Evolutionary conservation across 768 basidiomycete species (phyloP), one percentile per base, ranked within the genome.

Genomic region (Sarcomyxa edulis): DNA sequence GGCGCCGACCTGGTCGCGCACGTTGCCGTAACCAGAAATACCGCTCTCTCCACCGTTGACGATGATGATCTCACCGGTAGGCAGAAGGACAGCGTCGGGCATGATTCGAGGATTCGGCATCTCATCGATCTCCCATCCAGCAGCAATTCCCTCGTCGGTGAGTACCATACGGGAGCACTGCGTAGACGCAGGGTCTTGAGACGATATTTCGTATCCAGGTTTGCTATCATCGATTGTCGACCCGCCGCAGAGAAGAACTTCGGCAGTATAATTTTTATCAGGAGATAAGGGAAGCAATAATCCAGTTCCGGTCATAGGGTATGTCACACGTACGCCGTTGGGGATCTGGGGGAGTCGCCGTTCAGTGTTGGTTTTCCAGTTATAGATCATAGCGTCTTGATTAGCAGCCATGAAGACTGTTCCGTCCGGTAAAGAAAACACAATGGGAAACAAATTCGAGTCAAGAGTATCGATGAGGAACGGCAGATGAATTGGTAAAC

Each of bases 361-460:
- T 56, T 88, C 85, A 1, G 60, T 66, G 49, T 87, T 78, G 8
- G 58, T 55, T 47, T 68, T 53, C 85, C 84, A 87, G 56, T 89
- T 71, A 48, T 89, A 90, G 45, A 89, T 78, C 67, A 81, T 86
- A 5, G 84, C 82, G 42, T 87, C 80, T 24, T 65, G 74, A 53
- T 89, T 88, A 4, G 87, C 87, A 20, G 83, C 85, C 37, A 90
- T 69, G 55, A 88, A 89, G 3, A 89, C 47, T 18, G 56, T 74
- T 7, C 81, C 81, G 45, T 85, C 73, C 11, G 87, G 82, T 28
- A 90, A 72, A 28, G 68, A 50, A 49, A 89, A 84, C 9, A 78
- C 81, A 43, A 86, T 81, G 2, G 85, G 85, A 46, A 90, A 90
- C 18, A 90, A 67, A 54, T 90, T 90, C n/a, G 87, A 78, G 51